phyloP scores from a whole-genome alignment of 306 rosid species.

The Sophora flavescens region DNA sequence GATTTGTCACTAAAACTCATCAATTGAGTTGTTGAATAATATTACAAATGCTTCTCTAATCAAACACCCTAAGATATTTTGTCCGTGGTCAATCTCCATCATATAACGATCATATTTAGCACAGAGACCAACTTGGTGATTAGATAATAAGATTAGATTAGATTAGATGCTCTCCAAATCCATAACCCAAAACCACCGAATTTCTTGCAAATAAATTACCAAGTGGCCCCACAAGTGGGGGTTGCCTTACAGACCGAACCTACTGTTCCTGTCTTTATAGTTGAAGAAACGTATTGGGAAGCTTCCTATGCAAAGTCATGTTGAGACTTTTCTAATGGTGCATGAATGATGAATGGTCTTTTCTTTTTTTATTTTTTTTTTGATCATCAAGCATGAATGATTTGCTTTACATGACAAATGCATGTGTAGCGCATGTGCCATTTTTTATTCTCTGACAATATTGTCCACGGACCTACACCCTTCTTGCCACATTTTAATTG shows the following conservation, averaged over 20 bases:
- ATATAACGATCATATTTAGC: constrained; percentile 1
- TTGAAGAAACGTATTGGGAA: constrained; percentile 23
- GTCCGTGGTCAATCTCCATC: constrained; percentile 21
- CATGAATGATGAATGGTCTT: constrained; percentile 15
- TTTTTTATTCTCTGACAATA: constrained; percentile 8
- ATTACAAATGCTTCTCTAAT: constrained; percentile 32
- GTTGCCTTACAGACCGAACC: constrained; percentile 20
- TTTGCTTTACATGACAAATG: constrained; percentile 36
- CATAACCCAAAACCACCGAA: neutral
- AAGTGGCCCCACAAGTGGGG: constrained; percentile 30
- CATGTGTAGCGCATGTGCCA: constrained; percentile 47
- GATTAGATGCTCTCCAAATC: constrained; percentile 30
- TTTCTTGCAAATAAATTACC: neutral
- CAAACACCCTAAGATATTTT: constrained; percentile 17
- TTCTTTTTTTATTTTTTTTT: no score
- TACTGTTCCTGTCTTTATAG: constrained; percentile 16
- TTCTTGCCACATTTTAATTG: neutral
- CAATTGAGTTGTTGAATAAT: constrained; percentile 21
- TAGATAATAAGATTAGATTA: constrained; percentile 17
- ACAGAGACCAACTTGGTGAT: neutral
- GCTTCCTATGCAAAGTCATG: constrained; percentile 28
- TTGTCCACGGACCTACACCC: constrained; percentile 1
- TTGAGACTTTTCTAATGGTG: neutral
- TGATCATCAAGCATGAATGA: constrained; percentile 32
- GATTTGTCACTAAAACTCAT: constrained; percentile 35